Base-by-base conservation (phyloP, 495 filamentous ascomycete genomes). In the Physcia stellaris region DNA sequence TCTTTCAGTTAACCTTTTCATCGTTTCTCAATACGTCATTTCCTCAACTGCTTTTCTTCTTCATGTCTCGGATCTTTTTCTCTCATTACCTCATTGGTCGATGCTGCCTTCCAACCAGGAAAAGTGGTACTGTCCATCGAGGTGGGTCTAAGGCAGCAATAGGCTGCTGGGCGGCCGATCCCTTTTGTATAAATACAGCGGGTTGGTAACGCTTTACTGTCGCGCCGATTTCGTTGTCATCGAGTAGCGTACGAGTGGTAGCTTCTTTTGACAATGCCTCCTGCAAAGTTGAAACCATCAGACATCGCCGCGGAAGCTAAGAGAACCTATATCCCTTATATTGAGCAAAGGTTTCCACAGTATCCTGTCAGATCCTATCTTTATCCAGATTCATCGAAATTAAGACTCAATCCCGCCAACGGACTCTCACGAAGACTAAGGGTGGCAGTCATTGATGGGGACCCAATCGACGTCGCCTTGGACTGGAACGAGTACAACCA, bases 241-340 rank as follows among this genome's bases (percentile, higher is more conserved):
- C n/a, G n/a, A n/a, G n/a, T n/a, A n/a, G n/a, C n/a, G n/a, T n/a
- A n/a, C n/a, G n/a, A n/a, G n/a, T n/a, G n/a, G n/a, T n/a, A n/a
- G n/a, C 26, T 28, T 28, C 26, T 28, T 13, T 7, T 36, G 37
- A 50, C 43, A 23, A 80, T 80, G 75, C 74, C 76, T 49, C 63
- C 55, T 26, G 57, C 67, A 27, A 75, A 71, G 53, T 68, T 69
- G 24, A 80, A 78, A 60, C 74, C 78, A 13, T 75, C 75, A 16
- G 78, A 83, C 35, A 74, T 83, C 24, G 78, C 77, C 26, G 67
- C 73, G 2, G 76, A 83, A 53, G 73, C 77, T 19, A 81, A 80
- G 57, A 70, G 60, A 47, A 59, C 60, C 15, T 79, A 70, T 49
- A 73, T 79, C 23, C 75, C 75, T 2, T 56, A 66, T 37, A 72